Evolutionary conservation across 164 flowering plant species (phyloP).

Genomic region (Santalum album): DNA sequence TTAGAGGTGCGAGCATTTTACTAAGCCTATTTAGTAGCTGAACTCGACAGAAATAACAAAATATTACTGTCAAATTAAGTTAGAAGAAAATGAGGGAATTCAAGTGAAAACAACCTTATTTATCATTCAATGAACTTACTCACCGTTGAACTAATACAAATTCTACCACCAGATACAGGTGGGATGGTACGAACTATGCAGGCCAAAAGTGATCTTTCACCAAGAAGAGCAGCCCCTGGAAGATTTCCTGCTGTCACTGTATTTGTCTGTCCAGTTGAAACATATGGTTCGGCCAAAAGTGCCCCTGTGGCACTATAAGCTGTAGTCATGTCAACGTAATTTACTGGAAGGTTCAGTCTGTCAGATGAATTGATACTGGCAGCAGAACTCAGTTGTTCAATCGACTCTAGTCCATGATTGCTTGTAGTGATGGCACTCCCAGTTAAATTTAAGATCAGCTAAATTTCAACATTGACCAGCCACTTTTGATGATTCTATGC

Average conservation of each 20-base stretch:
- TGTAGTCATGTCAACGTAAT: constrained; percentile 25
- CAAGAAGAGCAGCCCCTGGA: constrained; percentile 44
- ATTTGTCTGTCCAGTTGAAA: constrained; percentile 27
- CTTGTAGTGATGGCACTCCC: constrained; percentile 27
- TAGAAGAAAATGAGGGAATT: too few relatives aligned
- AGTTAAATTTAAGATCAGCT: constrained; percentile 2
- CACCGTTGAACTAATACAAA: constrained; percentile 80
- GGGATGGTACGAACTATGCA: constrained; percentile 94
- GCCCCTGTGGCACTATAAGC: constrained; percentile 19
- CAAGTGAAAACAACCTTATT: not conserved
- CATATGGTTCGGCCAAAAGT: constrained; percentile 28
- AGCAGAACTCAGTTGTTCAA: constrained; percentile 27
- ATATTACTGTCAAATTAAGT: constrained; percentile 3
- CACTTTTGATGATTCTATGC: not conserved
- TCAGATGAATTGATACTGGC: constrained; percentile 22
- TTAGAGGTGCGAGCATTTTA: constrained; percentile 91
- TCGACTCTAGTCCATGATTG: constrained; percentile 19
- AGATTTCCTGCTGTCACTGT: constrained; percentile 23
- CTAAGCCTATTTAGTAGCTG: constrained; percentile 93
- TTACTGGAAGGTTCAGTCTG: constrained; percentile 11
- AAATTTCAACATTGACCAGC: not conserved
- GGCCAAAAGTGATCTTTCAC: constrained; percentile 71
- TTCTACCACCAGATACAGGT: constrained; percentile 58
- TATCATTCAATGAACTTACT: constrained; percentile 14
- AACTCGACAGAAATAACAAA: constrained; percentile 6